Evolutionary conservation across 2,329 filamentous ascomycete genomes (phyloP), one percentile per base, ranked within the genome.

Genomic region (Stagonosporopsis rhizophila): DNA sequence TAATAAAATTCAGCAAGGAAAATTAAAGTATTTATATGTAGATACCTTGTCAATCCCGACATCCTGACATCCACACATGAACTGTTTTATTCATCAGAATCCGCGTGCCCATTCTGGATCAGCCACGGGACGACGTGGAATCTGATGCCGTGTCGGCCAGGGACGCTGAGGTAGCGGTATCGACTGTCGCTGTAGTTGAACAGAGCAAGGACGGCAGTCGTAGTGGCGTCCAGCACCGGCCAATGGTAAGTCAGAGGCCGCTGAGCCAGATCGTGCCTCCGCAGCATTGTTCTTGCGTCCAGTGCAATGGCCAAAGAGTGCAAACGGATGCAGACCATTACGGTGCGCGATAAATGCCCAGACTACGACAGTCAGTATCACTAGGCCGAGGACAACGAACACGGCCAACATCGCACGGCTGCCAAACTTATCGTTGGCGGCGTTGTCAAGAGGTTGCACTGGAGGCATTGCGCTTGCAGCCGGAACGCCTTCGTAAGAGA

Each of bases 281-380:
- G 15, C 35, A 22, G 9, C 6, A 20, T 41, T 11, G 7, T 19
- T 15, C 2, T 27, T 28, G 12, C 35, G 35, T 34, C 50, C 28
- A 12, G 17, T 12, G 22, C 42, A 52, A n/a, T 15, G 2, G 14
- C 32, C 40, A 7, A 44, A 52, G 11, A 44, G 48, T 1, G 38
- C 38, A 4, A 44, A 54, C 7, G 44, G 39, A 6, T 23, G 44
- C 7, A 19, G 38, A 9, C 51, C 44, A 6, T 25, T 25, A 6
- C 44, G 44, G 6, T 52, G 50, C 19, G 51, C 51, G 12, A 44
- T 32, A n/a, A 54, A 11, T 3, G 51, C 38, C 51, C 44, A 54
- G 2, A 54, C 7, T 11, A 17, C 5, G 6, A 44, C 19, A 14
- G 42, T 11, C 0, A 38, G 7, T 12, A 48, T 9, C 15, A 54